Percentiles rank a stretch among this genome's conserved stretches.
Evolutionary conservation across 441 rosid species (phyloP).

Genomic region (Lepidium campestre): DNA sequence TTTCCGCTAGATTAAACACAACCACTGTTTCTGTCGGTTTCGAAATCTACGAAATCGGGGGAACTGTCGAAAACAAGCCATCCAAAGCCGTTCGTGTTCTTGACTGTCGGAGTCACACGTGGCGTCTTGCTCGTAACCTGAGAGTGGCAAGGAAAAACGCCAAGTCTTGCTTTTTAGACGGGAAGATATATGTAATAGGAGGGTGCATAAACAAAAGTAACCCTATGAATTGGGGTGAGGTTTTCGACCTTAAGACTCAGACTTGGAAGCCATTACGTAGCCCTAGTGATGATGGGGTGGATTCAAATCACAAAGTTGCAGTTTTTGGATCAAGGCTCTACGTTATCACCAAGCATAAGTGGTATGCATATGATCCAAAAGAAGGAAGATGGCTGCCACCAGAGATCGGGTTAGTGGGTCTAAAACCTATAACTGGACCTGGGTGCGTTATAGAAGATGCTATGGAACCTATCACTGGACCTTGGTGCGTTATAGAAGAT

Average conservation of each 20-base stretch:
- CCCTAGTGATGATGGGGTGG: not conserved
- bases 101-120: constrained; percentile 11
- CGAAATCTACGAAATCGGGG: not conserved
- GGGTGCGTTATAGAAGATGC: too few relatives aligned
- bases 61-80: not conserved
- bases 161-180: not conserved
- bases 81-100: not conserved
- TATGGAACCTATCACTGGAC: too few relatives aligned
- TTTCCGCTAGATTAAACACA: not conserved
- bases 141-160: not conserved
- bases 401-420: too few relatives aligned
- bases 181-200: not conserved
- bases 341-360: too few relatives aligned
- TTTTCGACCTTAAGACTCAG: not conserved
- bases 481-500: too few relatives aligned
- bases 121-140: constrained; percentile 3
- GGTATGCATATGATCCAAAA: too few relatives aligned
- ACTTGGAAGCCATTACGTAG: not conserved
- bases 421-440: not conserved
- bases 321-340: too few relatives aligned
- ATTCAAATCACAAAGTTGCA: not conserved
- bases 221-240: not conserved
- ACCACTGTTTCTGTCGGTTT: not conserved
- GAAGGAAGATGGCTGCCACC: too few relatives aligned
- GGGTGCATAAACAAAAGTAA: not conserved